phyloP scores from a whole-genome alignment of 768 basidiomycete species.

The Mycena crocata region DNA sequence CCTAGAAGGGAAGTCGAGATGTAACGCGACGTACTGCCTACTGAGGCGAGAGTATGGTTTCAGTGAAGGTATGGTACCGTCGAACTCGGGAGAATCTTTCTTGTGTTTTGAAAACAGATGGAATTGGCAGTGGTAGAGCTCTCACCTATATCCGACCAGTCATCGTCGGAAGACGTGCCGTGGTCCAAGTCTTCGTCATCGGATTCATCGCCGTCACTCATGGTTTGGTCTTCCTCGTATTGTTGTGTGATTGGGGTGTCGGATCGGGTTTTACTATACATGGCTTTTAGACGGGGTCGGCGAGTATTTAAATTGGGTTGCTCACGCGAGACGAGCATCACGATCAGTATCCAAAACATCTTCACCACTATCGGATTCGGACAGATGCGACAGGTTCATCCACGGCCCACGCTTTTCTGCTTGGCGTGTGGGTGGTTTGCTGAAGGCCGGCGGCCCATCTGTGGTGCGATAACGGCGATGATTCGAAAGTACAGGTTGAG shows the following conservation, averaged over 20 bases:
- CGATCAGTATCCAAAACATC: constrained; percentile 73
- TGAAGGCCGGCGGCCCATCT: constrained; percentile 23
- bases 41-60: constrained; percentile 61
- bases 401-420: constrained; percentile 20
- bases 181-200: constrained; percentile 80
- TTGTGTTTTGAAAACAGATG: not conserved
- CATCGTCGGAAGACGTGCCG: constrained; percentile 58
- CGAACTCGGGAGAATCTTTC: constrained; percentile 1
- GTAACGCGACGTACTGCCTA: constrained; percentile 57
- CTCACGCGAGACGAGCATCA: constrained; percentile 80
- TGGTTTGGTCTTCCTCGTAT: constrained; percentile 62
- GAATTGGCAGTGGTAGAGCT: not conserved
- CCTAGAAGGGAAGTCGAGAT: constrained; percentile 46
- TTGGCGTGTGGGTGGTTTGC: constrained; percentile 34
- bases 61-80: constrained; percentile 42
- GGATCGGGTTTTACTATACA: constrained; percentile 63
- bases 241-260: constrained; percentile 53
- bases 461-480: constrained; percentile 24
- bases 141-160: constrained; percentile 62
- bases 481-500: constrained; percentile 48
- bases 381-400: constrained; percentile 47
- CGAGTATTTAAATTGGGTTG: constrained; percentile 17
- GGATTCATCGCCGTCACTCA: constrained; percentile 82
- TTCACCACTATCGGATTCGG: constrained; percentile 78
- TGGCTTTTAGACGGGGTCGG: constrained; percentile 4